Evolutionary conservation across 73 alveolate genomes (phyloP).

Genomic region (Symbiodinium natans): DNA sequence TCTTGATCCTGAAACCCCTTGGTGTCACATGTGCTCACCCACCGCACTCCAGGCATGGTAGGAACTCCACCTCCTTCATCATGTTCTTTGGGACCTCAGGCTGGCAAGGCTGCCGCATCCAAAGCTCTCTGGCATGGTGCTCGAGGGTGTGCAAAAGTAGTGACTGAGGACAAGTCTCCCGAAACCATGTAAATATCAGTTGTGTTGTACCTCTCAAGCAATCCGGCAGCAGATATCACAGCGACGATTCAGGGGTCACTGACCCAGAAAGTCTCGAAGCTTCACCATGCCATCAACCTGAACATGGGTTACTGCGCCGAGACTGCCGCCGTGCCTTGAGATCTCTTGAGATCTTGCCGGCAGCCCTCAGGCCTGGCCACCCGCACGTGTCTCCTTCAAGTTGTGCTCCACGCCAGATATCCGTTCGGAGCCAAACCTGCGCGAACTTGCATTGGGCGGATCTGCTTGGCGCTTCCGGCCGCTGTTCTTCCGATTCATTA

Average conservation of each 20-base stretch:
- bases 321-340: no score
- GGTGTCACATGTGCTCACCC: neutral
- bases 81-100: constrained; percentile 58
- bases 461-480: no score
- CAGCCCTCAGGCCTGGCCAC: constrained; percentile 59
- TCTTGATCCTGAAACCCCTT: no score
- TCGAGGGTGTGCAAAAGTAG: neutral
- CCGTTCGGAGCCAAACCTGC: constrained; percentile 61
- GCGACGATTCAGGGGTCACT: neutral
- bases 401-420: constrained; percentile 85
- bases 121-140: no score
- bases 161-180: neutral
- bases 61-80: constrained; percentile 89
- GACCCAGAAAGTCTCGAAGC: constrained; percentile 55
- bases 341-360: neutral
- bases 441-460: no score
- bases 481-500: no score
- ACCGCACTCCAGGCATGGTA: constrained; percentile 68
- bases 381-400: constrained; percentile 88
- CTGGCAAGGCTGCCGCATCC: neutral
- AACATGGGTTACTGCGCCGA: neutral
- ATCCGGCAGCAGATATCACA: neutral
- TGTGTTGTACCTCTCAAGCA: constrained; percentile 41
- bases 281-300: constrained; percentile 83
- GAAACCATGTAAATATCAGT: constrained; percentile 92